A percentile compares a stretch with the other conserved stretches of the same genome.
Evolutionary conservation across 2,329 filamentous ascomycete genomes (phyloP).

Genomic region (Colletotrichum tropicale): DNA sequence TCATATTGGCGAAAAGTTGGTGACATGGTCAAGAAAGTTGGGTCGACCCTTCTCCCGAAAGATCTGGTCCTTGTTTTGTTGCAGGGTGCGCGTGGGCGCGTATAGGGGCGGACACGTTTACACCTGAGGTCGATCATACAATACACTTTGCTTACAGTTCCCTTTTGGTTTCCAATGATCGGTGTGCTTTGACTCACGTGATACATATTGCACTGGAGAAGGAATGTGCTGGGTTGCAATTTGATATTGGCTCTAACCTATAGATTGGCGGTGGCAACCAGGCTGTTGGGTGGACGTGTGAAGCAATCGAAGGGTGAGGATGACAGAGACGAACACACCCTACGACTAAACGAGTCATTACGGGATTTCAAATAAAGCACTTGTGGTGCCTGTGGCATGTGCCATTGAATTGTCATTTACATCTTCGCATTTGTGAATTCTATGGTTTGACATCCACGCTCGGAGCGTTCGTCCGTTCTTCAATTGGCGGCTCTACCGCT

Average conservation of each 20-base stretch:
- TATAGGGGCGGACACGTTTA: constrained; percentile 54
- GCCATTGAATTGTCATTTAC: not conserved
- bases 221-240: not conserved
- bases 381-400: not conserved
- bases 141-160: constrained; percentile 49
- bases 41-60: constrained; percentile 52
- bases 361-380: not conserved
- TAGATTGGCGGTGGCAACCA: not conserved
- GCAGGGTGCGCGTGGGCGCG: constrained; percentile 52
- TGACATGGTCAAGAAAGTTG: constrained; percentile 58
- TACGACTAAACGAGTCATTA: not conserved
- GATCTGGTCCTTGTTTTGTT: constrained; percentile 55
- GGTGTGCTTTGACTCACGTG: not conserved
- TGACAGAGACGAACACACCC: not conserved
- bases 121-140: constrained; percentile 62
- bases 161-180: not conserved
- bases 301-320: not conserved
- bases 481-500: not conserved
- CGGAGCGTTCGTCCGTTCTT: not conserved
- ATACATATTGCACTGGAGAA: not conserved
- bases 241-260: not conserved
- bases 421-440: not conserved
- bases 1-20: constrained; percentile 64
- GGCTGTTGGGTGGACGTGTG: not conserved
- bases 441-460: constrained; percentile 18